Percentiles rank a stretch among this genome's conserved stretches.
Conservation (phyloP, 2,329 filamentous ascomycete species). For the Myriosclerotinia scirpicola region DNA sequence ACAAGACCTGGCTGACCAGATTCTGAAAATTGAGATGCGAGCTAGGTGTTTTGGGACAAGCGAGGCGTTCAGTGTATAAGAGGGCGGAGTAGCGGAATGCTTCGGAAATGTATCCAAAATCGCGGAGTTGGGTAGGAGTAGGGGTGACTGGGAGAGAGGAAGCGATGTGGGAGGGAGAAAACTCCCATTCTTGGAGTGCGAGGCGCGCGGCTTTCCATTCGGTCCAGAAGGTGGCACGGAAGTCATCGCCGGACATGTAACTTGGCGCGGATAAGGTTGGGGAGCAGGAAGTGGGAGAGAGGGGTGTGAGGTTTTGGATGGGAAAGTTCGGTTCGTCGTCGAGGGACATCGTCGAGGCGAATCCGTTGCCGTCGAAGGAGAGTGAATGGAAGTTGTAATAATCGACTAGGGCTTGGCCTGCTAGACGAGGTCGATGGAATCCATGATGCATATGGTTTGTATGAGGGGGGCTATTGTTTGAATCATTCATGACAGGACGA, state of each 20-base stretch:
- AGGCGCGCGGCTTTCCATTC: constrained; percentile 82
- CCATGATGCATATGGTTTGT: constrained; percentile 33
- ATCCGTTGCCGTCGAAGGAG: constrained; percentile 68
- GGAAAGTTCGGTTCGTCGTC: constrained; percentile 54
- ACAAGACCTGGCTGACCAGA: constrained; percentile 77
- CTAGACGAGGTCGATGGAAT: constrained; percentile 42
- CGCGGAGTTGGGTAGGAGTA: constrained; percentile 63
- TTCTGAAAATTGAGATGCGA: constrained; percentile 77
- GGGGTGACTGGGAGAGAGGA: constrained; percentile 51
- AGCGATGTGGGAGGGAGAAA: constrained; percentile 57
- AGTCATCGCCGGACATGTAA: constrained; percentile 50
- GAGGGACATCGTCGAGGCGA: constrained; percentile 49
- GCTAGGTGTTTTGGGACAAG: constrained; percentile 71
- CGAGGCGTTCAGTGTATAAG: constrained; percentile 85
- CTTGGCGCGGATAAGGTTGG: background rate
- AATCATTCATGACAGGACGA: constrained; percentile 54
- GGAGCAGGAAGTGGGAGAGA: constrained; percentile 42
- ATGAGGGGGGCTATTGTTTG: constrained; percentile 31
- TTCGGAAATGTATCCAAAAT: constrained; percentile 81
- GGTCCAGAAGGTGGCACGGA: constrained; percentile 70
- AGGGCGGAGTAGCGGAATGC: constrained; percentile 87
- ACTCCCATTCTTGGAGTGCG: constrained; percentile 78
- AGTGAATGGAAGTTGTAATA: constrained; percentile 55
- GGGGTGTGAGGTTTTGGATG: constrained; percentile 28
- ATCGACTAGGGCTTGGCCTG: constrained; percentile 46